A percentile compares a stretch with the other conserved stretches of the same genome.
Evolutionary conservation across 1,139 yeast species (phyloP).

Genomic region (Kurtzmaniella quercitrusa): DNA sequence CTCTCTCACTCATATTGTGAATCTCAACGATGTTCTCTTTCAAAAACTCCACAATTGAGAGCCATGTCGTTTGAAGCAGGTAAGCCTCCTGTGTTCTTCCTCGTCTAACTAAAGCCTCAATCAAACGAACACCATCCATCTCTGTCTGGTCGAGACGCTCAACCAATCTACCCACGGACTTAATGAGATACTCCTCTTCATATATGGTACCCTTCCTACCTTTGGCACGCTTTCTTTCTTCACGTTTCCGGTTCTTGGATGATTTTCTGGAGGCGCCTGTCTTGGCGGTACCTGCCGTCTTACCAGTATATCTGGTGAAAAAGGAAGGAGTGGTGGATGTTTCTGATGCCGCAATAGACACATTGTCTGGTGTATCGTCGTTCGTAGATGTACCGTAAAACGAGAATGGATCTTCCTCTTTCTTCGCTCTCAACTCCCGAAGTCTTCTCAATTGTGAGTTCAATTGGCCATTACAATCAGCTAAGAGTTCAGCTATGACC

Average conservation of each 20-base stretch:
- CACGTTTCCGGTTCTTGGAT: conserved; percentile 86
- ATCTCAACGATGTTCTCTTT: conserved; percentile 66
- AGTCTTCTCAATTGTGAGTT: conserved; percentile 79
- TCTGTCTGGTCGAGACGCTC: conserved; percentile 77
- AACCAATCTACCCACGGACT: conserved; percentile 80
- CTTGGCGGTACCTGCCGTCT: conserved; percentile 91
- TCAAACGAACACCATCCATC: conserved; percentile 66
- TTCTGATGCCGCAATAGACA: conserved; percentile 92
- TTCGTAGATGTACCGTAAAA: conserved; percentile 60
- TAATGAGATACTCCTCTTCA: conserved; percentile 91
- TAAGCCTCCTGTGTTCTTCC: conserved; percentile 74
- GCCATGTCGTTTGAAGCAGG: conserved; percentile 69
- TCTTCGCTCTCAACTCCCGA: conserved; percentile 80
- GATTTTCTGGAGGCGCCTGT: conserved; percentile 95
- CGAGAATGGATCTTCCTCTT: conserved; percentile 77
- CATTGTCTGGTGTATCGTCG: conserved; percentile 83
- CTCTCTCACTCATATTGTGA: conserved; percentile 74
- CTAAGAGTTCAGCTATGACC: conserved; percentile 76
- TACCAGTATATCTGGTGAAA: conserved; percentile 93
- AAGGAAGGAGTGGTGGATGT: conserved; percentile 90
- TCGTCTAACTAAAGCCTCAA: conserved; percentile 76
- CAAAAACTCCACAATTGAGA: conserved; percentile 52
- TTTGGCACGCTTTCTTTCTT: conserved; percentile 92
- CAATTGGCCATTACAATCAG: conserved; percentile 87
- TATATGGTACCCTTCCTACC: conserved; percentile 97